Percentiles rank a stretch among this genome's conserved stretches.
Conservation (phyloP, 208 protist genomes). For the Porcisia deanei region DNA sequence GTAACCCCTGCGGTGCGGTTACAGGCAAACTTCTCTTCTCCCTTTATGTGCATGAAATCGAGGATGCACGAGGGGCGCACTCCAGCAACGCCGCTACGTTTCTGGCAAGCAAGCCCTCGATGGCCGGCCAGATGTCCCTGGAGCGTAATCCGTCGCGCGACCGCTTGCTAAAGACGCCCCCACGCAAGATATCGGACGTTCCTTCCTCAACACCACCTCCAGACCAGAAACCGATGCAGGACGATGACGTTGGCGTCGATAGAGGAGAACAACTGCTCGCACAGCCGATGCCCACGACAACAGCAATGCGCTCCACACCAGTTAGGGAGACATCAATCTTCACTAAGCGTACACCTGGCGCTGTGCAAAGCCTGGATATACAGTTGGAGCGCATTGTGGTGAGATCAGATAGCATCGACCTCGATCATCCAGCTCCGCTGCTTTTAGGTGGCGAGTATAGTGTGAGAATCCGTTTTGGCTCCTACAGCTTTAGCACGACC, state of each 20-base stretch:
- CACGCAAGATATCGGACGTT: not conserved
- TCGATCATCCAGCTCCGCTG: slow-evolving; percentile 66
- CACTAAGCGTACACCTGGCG: not conserved
- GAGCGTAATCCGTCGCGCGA: slow-evolving; percentile 23
- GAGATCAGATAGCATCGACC: slow-evolving; percentile 51
- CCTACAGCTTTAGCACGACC: slow-evolving; percentile 36
- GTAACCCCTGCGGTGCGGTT: slow-evolving; percentile 58
- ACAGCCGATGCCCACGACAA: not conserved
- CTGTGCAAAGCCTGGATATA: slow-evolving; percentile 34
- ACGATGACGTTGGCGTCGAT: no score
- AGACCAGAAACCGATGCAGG: not conserved
- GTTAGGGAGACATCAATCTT: not conserved
- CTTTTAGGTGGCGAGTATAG: slow-evolving; percentile 69
- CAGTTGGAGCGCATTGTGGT: slow-evolving; percentile 65
- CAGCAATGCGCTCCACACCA: not conserved
- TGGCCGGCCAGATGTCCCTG: not conserved
- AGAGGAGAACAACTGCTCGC: no score
- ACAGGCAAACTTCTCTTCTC: slow-evolving; percentile 84
- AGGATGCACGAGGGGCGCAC: not conserved
- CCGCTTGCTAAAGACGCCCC: slow-evolving; percentile 12
- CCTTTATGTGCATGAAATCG: slow-evolving; percentile 51
- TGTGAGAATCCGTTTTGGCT: slow-evolving; percentile 68
- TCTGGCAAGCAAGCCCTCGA: not conserved
- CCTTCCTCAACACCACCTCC: not conserved
- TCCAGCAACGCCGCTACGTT: not conserved